Evolutionary conservation across 2,329 filamentous ascomycete genomes (phyloP).

Genomic region (Pseudogymnoascus sp.): DNA sequence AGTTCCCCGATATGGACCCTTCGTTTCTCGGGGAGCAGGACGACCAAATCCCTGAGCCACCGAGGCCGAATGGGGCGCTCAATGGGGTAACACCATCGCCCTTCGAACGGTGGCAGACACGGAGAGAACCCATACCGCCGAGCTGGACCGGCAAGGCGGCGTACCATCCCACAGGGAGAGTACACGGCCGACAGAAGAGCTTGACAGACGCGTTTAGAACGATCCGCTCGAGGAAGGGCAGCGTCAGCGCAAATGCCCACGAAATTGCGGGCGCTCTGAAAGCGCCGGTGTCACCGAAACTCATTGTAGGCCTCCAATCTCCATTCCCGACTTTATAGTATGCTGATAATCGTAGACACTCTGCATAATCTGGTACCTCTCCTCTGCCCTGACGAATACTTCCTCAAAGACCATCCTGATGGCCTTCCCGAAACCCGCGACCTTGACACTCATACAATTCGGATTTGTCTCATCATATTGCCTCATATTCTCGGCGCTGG

Average conservation of each 20-base stretch:
- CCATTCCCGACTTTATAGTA: constrained; percentile 11
- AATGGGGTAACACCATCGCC: constrained; percentile 21
- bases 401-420: constrained; percentile 96
- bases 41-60: background rate
- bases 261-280: constrained; percentile 87
- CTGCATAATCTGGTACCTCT: constrained; percentile 88
- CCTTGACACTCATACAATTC: constrained; percentile 88
- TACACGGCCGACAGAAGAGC: constrained; percentile 74
- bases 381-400: constrained; percentile 91
- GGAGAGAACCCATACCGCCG: constrained; percentile 26
- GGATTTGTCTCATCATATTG: constrained; percentile 87
- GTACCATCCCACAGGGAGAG: constrained; percentile 22
- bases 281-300: constrained; percentile 78
- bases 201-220: constrained; percentile 79
- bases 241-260: constrained; percentile 85
- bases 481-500: constrained; percentile 68
- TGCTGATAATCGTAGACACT: constrained; percentile 52
- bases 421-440: constrained; percentile 81
- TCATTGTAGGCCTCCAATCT: constrained; percentile 57
- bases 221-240: constrained; percentile 72
- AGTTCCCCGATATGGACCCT: constrained; percentile 45
- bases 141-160: constrained; percentile 23
- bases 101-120: constrained; percentile 49
- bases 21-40: constrained; percentile 15
- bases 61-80: constrained; percentile 21